Evolutionary conservation across 2,329 filamentous ascomycete species (phyloP).

Genomic region (Aspergillus sp.): DNA sequence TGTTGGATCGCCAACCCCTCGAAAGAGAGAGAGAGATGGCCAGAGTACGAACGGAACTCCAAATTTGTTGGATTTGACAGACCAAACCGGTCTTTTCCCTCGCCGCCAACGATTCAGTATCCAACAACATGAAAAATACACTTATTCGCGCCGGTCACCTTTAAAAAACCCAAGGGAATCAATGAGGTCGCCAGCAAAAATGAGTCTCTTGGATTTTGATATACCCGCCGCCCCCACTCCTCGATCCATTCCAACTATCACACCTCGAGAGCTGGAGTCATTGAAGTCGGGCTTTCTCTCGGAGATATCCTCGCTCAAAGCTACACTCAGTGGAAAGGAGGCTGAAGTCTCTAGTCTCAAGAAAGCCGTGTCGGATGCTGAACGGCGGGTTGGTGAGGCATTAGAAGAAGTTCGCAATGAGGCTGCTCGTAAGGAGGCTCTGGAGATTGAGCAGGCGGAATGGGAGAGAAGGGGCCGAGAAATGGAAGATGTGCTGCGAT

Average conservation of each 20-base stretch:
- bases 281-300: conserved; percentile 88
- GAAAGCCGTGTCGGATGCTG: conserved; percentile 82
- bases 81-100: conserved; percentile 64
- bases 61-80: conserved; percentile 85
- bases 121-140: conserved; percentile 33
- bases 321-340: conserved; percentile 87
- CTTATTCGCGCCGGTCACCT: conserved; percentile 45
- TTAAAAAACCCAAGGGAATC: conserved; percentile 39
- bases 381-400: conserved; percentile 84
- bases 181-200: conserved; percentile 49
- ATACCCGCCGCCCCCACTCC: conserved; percentile 92
- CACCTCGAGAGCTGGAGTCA: conserved; percentile 86
- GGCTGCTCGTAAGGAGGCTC: conserved; percentile 65
- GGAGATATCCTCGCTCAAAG: conserved; percentile 91
- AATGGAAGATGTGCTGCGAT: conserved; percentile 77
- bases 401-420: conserved; percentile 82
- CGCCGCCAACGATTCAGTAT: conserved; percentile 50
- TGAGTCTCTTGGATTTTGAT: conserved; percentile 83
- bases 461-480: conserved; percentile 86
- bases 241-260: conserved; percentile 84
- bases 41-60: conserved; percentile 59
- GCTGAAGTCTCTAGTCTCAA: conserved; percentile 87
- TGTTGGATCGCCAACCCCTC: conserved; percentile 48
- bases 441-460: conserved; percentile 71
- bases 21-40: conserved; percentile 48